Base-by-base conservation (phyloP, 2,329 filamentous ascomycete species). In the Pseudogymnoascus sp. region DNA sequence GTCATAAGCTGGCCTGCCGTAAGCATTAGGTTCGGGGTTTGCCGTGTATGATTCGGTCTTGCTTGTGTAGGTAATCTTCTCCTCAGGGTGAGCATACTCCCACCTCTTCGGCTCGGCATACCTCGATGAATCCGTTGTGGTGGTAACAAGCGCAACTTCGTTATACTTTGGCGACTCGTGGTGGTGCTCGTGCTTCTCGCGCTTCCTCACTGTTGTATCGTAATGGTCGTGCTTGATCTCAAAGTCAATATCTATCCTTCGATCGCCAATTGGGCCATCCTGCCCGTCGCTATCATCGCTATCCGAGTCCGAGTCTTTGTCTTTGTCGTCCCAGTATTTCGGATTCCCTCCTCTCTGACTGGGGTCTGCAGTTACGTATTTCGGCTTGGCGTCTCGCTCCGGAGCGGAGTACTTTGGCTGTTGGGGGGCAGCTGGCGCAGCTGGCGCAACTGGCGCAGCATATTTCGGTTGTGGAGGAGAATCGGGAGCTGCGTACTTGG, bases 21-120 rank as follows among this genome's bases (percentile, higher is more conserved):
- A 55, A 55, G 49, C 5, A 18, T 33, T 16, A 33, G 49, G 49
- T 4, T 12, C 66, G 64, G 9, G 66, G 52, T 1, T 70, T 69
- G 35, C 71, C 68, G 25, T 67, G 63, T 6, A 68, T 61, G 8
- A 55, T 66, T 49, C 67, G 66, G 31, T 67, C 67, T 9, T 68
- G 69, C 59, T 73, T 0, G 71, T 70, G 62, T 76, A 76, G 1
- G 69, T 68, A 28, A 71, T 65, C 23, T 70, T 73, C 43, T 75
- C 73, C 59, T 73, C 72, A 0, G 73, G 66, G 58, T 72, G 72
- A 38, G 74, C 74, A 61, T 80, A 76, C 52, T 79, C 75, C 70
- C 72, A 72, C 45, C 70, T 65, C 55, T 68, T 66, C 0, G 72
- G 68, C 21, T 75, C 70, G 1, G 70, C 69, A 60, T 75, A 74